Evolutionary conservation across 1,284 basidiomycete species (phyloP).

Genomic region (Inonotus obliquus): DNA sequence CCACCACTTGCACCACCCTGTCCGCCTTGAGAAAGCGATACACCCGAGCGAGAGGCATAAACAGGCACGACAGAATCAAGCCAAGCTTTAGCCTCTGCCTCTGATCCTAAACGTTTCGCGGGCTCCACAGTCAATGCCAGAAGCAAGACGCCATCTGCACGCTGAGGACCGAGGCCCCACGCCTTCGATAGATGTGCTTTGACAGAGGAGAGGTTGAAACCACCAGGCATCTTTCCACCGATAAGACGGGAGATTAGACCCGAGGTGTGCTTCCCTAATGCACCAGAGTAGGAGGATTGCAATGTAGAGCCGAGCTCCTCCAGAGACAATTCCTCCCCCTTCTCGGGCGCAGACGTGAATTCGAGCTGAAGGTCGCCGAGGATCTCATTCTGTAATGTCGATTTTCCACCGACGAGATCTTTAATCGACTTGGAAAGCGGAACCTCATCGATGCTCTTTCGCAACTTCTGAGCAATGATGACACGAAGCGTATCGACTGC

Average conservation of each 20-base stretch:
- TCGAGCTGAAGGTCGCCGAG: slow-evolving; percentile 90
- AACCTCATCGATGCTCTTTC: slow-evolving; percentile 89
- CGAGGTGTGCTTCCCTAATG: slow-evolving; percentile 94
- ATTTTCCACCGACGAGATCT: slow-evolving; percentile 97
- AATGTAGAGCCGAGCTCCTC: slow-evolving; percentile 92
- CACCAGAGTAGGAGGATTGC: slow-evolving; percentile 75
- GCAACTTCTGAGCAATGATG: slow-evolving; percentile 96
- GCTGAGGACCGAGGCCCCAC: slow-evolving; percentile 89
- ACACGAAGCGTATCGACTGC: slow-evolving; percentile 85
- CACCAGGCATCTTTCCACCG: slow-evolving; percentile 97
- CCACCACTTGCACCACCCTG: slow-evolving; percentile 58
- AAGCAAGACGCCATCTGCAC: slow-evolving; percentile 89
- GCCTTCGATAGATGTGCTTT: slow-evolving; percentile 85
- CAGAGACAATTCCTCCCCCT: slow-evolving; percentile 94
- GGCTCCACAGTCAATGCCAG: slow-evolving; percentile 92
- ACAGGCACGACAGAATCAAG: slow-evolving; percentile 80
- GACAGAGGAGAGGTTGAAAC: slow-evolving; percentile 94
- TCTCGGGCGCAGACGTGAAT: slow-evolving; percentile 90
- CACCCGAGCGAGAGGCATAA: slow-evolving; percentile 86
- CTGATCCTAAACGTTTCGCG: slow-evolving; percentile 87
- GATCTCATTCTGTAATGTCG: slow-evolving; percentile 96
- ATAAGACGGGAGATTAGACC: slow-evolving; percentile 90
- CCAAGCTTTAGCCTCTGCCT: slow-evolving; percentile 92
- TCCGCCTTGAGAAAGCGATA: slow-evolving; percentile 71
- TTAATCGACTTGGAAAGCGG: slow-evolving; percentile 96